Base-by-base conservation (phyloP, 371 early-diverging fungal genomes). In the Synchytrium microbalum region DNA sequence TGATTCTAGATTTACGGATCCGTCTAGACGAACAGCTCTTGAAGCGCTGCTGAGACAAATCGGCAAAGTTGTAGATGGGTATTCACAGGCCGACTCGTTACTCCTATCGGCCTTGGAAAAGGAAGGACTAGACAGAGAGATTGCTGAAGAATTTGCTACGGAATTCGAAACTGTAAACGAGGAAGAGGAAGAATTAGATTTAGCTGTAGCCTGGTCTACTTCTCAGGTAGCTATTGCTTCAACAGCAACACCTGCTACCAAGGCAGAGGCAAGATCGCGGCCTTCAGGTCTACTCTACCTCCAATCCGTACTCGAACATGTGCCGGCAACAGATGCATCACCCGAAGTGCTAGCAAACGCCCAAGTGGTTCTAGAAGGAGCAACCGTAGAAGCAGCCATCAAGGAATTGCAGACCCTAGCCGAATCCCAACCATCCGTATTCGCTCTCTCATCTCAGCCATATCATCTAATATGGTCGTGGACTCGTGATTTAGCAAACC, bases 1-100 rank as follows among this genome's bases (percentile, higher is more conserved):
- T 24, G 73, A 74, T 67, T 55, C 66, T 2, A 67, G 73, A 16
- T 72, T 84, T n/a, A 58, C 66, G 19, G 80, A 79, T 23, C 31
- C 61, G 0, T 79, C 67, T 29, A 70, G 74, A 29, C 57, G 67
- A 19, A 57, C 64, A 3, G 54, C 73, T 13, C 59, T 77, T 5
- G 68, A 71, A 27, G 68, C 71, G 2, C 14, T 77, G 1, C 52
- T 74, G 14, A 60, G 72, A 10, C 58, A 57, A n/a, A 60, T 66
- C 32, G 67, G 72, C 3, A 67, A 29, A 58, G 51, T 58, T 24
- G 56, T 61, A 19, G 58, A 60, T 26, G 52, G 61, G 13, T 58
- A 46, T 30, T 14, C 28, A 10, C 23, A 58, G n/a, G 0, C 60
- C 1, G 74, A 77, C 60, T 59, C 54, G 0, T 63, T 77, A 16